phyloP scores from a whole-genome alignment of 208 protist species.

The Crithidia expoeki region DNA sequence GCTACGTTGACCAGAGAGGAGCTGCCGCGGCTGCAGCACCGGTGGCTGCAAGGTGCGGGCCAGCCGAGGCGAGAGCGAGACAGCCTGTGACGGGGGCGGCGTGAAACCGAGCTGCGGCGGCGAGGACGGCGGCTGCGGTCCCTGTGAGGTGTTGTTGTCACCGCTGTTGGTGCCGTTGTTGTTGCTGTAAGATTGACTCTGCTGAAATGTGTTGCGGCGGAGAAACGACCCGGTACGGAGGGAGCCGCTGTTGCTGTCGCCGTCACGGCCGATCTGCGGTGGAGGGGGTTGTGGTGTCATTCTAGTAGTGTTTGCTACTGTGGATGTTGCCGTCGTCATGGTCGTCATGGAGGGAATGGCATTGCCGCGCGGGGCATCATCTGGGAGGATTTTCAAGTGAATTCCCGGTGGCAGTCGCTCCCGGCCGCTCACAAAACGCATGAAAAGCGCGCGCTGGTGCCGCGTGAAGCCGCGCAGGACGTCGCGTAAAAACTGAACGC shows the following conservation, averaged over 20 bases:
- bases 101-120: conserved; percentile 32
- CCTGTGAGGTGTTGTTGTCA: neutral
- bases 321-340: neutral
- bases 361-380: conserved; percentile 23
- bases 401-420: conserved; percentile 81
- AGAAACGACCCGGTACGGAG: conserved; percentile 11
- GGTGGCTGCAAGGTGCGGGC: conserved; percentile 18
- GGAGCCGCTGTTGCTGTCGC: neutral
- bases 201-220: conserved; percentile 22
- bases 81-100: conserved; percentile 18
- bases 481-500: conserved; percentile 82
- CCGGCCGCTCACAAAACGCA: conserved; percentile 93
- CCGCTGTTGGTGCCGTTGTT: neutral
- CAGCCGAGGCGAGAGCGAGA: conserved; percentile 10
- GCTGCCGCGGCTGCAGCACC: conserved; percentile 34
- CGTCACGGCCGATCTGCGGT: neutral
- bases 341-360: conserved; percentile 19
- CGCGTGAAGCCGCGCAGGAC: conserved; percentile 79
- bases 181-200: neutral
- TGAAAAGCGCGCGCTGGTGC: conserved; percentile 85
- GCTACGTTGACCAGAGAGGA: conserved; percentile 3
- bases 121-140: conserved; percentile 10
- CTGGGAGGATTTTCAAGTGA: conserved; percentile 83
- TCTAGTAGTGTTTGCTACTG: neutral
- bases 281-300: conserved; percentile 37